phyloP scores from a whole-genome alignment of 495 filamentous ascomycete genomes.

The Daldinia childiae region DNA sequence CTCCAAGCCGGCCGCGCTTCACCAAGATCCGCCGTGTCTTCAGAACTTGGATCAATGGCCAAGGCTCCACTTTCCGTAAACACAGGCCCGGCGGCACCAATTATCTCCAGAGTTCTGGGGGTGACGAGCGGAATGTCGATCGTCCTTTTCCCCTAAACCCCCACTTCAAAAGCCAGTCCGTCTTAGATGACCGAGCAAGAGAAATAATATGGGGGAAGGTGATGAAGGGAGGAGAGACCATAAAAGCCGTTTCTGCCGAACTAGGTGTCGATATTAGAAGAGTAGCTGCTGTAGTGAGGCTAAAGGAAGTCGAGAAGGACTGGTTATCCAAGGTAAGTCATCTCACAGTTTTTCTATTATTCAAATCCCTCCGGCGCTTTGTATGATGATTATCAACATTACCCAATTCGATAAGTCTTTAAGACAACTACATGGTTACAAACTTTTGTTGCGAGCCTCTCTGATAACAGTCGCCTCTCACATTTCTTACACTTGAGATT shows the following conservation, averaged over 20 bases:
- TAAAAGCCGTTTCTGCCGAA: constrained; percentile 81
- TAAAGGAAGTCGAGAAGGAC: constrained; percentile 87
- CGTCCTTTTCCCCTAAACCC: constrained; percentile 79
- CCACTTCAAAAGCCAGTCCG: constrained; percentile 73
- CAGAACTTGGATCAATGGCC: constrained; percentile 72
- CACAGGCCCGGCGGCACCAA: constrained; percentile 70
- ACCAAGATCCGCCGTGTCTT: constrained; percentile 62
- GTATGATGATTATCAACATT: constrained; percentile 59
- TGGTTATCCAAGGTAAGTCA: constrained; percentile 73
- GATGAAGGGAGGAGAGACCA: constrained; percentile 67
- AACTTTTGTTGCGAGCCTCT: constrained; percentile 62
- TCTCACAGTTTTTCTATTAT: constrained; percentile 20
- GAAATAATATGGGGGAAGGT: constrained; percentile 79
- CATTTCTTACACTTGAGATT: constrained; percentile 9
- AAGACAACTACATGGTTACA: constrained; percentile 91
- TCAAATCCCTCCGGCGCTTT: constrained; percentile 35
- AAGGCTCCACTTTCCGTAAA: constrained; percentile 64
- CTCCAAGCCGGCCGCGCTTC: constrained; percentile 37
- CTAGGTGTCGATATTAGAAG: constrained; percentile 83
- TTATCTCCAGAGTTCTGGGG: constrained; percentile 66
- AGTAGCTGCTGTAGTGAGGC: constrained; percentile 85
- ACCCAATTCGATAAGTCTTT: constrained; percentile 97
- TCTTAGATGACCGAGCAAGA: constrained; percentile 79
- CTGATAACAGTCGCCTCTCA: constrained; percentile 47
- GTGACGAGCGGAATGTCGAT: not conserved